These are phyloP conservation scores for Trypanosomatidae sp. DNA, from an alignment of 208 protist species.

Conservation along the genomic window DNA sequence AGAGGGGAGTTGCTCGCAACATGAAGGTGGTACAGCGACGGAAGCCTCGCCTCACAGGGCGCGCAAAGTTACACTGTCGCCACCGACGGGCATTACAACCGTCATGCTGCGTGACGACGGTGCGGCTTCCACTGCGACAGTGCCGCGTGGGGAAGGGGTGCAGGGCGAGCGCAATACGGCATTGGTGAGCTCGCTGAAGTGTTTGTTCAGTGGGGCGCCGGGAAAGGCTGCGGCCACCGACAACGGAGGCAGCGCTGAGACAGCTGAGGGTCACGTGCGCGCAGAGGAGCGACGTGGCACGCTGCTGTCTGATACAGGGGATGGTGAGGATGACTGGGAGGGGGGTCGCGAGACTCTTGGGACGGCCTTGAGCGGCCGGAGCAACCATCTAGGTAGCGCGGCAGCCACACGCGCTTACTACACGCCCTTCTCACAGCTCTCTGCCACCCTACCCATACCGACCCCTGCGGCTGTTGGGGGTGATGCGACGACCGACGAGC, in stretches of 20 bases:
- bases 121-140: not conserved
- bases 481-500: not conserved
- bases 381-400: not conserved
- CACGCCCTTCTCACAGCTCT: not conserved
- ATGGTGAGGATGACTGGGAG: not conserved
- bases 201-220: not conserved
- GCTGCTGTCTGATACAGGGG: not conserved
- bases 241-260: not conserved
- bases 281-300: not conserved
- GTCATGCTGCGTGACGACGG: not conserved
- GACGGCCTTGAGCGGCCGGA: conserved; percentile 1
- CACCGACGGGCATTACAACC: not conserved
- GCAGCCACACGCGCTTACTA: not conserved
- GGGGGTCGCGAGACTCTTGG: not conserved
- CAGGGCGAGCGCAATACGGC: not conserved
- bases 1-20: not conserved
- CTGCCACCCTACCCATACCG: not conserved
- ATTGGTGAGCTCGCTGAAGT: not conserved
- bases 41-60: not conserved
- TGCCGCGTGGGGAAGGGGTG: not conserved
- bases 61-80: not conserved
- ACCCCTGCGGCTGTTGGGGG: not conserved
- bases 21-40: not conserved
- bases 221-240: not conserved
- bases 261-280: not conserved